Conservation (phyloP, 768 basidiomycete species). For the Tremella mesenterica region DNA sequence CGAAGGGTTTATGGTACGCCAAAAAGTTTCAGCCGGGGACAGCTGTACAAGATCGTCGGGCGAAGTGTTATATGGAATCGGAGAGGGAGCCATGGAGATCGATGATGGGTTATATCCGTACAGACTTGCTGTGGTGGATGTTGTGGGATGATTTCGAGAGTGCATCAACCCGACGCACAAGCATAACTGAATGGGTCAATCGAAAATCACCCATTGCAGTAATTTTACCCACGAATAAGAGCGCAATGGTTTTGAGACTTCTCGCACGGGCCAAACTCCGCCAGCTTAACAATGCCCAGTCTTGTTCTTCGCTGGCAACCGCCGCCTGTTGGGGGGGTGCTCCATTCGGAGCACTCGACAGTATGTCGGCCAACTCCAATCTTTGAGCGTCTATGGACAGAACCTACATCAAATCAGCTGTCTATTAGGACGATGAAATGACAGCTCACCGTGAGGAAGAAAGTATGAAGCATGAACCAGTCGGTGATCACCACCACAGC, state of each 20-base stretch:
- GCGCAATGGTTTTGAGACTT: slow-evolving; percentile 33
- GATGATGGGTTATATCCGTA: slow-evolving; percentile 32
- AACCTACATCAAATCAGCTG: slow-evolving; percentile 25
- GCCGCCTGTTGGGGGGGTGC: not conserved
- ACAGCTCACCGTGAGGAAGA: slow-evolving; percentile 70
- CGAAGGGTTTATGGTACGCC: slow-evolving; percentile 36
- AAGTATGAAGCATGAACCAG: slow-evolving; percentile 94
- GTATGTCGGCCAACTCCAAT: slow-evolving; percentile 76
- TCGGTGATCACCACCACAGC: slow-evolving; percentile 90
- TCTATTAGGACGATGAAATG: not conserved
- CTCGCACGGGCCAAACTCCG: slow-evolving; percentile 24
- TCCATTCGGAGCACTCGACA: slow-evolving; percentile 5
- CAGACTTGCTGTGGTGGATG: slow-evolving; percentile 23
- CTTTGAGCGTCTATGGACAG: slow-evolving; percentile 93
- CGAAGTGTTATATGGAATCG: slow-evolving; percentile 5
- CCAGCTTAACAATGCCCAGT: slow-evolving; percentile 16
- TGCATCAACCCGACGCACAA: slow-evolving; percentile 34
- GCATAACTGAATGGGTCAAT: slow-evolving; percentile 22
- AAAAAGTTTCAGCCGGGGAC: slow-evolving; percentile 20
- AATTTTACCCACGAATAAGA: slow-evolving; percentile 26
- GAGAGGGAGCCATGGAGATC: not conserved
- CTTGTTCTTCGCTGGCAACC: slow-evolving; percentile 1
- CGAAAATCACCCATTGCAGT: not conserved
- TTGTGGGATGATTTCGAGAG: slow-evolving; percentile 24
- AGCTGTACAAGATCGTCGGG: slow-evolving; percentile 5